Evolutionary conservation across 345 rosid genomes (phyloP).

Genomic region (Anastatica hierochuntica): DNA sequence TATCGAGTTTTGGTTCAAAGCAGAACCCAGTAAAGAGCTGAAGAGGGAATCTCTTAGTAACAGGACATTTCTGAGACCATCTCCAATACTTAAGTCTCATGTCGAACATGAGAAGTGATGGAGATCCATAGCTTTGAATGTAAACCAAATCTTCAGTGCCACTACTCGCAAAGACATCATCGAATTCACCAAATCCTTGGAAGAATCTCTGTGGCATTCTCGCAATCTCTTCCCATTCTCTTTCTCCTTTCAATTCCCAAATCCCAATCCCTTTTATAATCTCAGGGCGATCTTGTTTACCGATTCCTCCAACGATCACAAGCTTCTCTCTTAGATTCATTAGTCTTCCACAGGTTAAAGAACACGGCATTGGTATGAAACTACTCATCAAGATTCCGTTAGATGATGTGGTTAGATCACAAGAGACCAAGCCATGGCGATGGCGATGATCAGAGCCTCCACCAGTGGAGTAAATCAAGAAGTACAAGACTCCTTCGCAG

Average conservation of each 20-base stretch:
- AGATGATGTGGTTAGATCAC: constrained; percentile 28
- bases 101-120: constrained; percentile 64
- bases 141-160: constrained; percentile 69
- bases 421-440: constrained; percentile 62
- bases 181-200: constrained; percentile 92
- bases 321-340: constrained; percentile 82
- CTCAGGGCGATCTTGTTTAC: constrained; percentile 73
- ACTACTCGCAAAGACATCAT: constrained; percentile 91
- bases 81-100: constrained; percentile 64
- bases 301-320: constrained; percentile 92
- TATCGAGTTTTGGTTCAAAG: constrained; percentile 87
- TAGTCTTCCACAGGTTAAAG: constrained; percentile 85
- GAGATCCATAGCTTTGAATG: constrained; percentile 89
- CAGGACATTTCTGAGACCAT: constrained; percentile 88
- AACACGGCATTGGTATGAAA: constrained; percentile 51
- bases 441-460: constrained; percentile 48
- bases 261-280: constrained; percentile 91
- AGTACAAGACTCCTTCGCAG: constrained; percentile 60
- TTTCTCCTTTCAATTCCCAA: constrained; percentile 66
- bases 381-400: constrained; percentile 24
- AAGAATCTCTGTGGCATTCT: constrained; percentile 85
- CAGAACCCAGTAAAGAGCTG: constrained; percentile 92
- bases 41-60: constrained; percentile 79
- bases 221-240: constrained; percentile 58
- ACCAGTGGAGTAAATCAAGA: constrained; percentile 69